Evolutionary conservation across 2,329 filamentous ascomycete genomes (phyloP).

Genomic region (Colletotrichum siamense): DNA sequence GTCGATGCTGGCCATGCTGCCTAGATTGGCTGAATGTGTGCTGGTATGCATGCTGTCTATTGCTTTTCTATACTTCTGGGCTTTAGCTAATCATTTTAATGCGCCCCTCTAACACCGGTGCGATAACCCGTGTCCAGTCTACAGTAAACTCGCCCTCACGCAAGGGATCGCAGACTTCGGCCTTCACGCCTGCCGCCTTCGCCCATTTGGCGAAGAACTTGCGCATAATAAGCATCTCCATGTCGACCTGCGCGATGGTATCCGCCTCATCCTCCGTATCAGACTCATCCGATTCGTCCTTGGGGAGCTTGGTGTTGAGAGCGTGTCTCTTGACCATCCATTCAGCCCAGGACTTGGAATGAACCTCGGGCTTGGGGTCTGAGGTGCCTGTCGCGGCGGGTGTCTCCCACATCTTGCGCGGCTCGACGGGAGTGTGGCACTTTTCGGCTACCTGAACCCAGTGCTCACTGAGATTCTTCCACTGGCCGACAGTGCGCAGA

Average conservation of each 20-base stretch:
- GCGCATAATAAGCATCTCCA: slow-evolving; percentile 68
- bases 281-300: slow-evolving; percentile 48
- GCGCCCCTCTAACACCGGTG: slow-evolving; percentile 77
- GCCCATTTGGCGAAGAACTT: slow-evolving; percentile 78
- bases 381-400: slow-evolving; percentile 24
- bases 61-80: not conserved
- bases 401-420: slow-evolving; percentile 39
- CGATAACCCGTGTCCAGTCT: slow-evolving; percentile 82
- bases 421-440: slow-evolving; percentile 57
- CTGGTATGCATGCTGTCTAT: not conserved
- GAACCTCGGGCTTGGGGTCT: slow-evolving; percentile 21
- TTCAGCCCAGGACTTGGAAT: slow-evolving; percentile 37
- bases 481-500: slow-evolving; percentile 79
- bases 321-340: slow-evolving; percentile 42
- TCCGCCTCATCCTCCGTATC: slow-evolving; percentile 39
- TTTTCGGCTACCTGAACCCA: slow-evolving; percentile 71
- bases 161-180: slow-evolving; percentile 57
- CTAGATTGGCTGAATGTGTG: accelerated
- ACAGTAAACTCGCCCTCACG: slow-evolving; percentile 65
- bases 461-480: slow-evolving; percentile 75
- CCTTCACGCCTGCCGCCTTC: slow-evolving; percentile 66
- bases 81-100: slow-evolving; percentile 56
- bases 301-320: slow-evolving; percentile 35
- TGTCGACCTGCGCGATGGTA: slow-evolving; percentile 50
- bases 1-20: too few species aligned